Evolutionary conservation across 768 basidiomycete genomes (phyloP).

Genomic region (Harrya chromipes): DNA sequence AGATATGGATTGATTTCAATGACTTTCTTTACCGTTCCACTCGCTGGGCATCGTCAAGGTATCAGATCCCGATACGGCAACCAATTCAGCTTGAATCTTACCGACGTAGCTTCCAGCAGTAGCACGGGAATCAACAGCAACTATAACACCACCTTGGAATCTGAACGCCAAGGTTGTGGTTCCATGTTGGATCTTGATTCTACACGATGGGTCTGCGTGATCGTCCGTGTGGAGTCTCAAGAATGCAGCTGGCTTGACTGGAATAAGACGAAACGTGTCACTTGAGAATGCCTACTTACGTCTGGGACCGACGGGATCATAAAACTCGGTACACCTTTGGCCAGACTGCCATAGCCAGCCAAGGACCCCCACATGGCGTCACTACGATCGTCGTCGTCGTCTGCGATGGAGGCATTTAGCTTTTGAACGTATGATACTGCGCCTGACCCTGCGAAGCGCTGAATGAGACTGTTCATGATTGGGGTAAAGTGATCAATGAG

Average conservation of each 20-base stretch:
- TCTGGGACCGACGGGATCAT: conserved; percentile 70
- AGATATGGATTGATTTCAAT: conserved; percentile 99
- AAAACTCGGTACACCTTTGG: conserved; percentile 71
- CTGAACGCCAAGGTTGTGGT: conserved; percentile 98
- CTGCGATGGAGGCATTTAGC: conserved; percentile 42
- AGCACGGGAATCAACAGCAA: conserved; percentile 98
- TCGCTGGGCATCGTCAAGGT: conserved; percentile 50
- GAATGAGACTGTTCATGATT: conserved; percentile 70
- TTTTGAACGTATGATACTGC: conserved; percentile 47
- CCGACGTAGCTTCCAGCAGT: conserved; percentile 97
- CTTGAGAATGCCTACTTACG: conserved; percentile 43
- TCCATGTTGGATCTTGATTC: conserved; percentile 98
- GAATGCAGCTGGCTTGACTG: conserved; percentile 79
- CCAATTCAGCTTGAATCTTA: conserved; percentile 36
- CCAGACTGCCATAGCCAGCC: conserved; percentile 76
- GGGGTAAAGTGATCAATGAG: conserved; percentile 13
- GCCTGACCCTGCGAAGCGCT: conserved; percentile 61
- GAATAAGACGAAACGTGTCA: conserved; percentile 5
- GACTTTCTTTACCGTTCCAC: conserved; percentile 98
- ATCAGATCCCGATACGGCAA: not conserved
- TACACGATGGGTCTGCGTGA: conserved; percentile 88
- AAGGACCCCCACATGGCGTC: conserved; percentile 80
- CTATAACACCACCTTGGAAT: conserved; percentile 95
- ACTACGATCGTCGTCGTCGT: conserved; percentile 61
- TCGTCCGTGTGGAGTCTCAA: conserved; percentile 93